A percentile compares a stretch with the other conserved stretches of the same genome.
phyloP scores from a whole-genome alignment of 1,139 yeast genomes.

The Blastobotrys illinoisensis region DNA sequence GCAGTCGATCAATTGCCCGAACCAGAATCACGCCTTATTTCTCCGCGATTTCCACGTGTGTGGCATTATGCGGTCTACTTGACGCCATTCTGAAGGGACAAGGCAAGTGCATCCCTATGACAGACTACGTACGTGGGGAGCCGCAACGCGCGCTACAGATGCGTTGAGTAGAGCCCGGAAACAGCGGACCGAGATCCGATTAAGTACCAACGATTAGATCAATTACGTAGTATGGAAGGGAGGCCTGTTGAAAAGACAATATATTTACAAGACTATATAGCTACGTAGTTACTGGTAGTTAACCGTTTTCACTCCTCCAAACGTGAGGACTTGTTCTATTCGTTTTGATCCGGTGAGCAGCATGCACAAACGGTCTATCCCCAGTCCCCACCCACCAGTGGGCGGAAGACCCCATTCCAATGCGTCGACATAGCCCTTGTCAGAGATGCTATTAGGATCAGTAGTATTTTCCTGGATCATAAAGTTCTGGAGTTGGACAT shows the following conservation, averaged over 20 bases:
- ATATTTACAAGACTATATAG: neutral
- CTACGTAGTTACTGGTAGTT: slow-evolving; percentile 25
- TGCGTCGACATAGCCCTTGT: slow-evolving; percentile 60
- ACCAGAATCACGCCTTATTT: too few relatives aligned
- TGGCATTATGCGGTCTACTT: too few relatives aligned
- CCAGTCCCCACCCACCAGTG: slow-evolving; percentile 97
- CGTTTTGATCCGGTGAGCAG: slow-evolving; percentile 56
- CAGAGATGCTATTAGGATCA: slow-evolving; percentile 61
- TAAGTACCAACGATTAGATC: too few relatives aligned
- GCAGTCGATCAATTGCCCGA: too few relatives aligned
- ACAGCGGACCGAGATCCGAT: too few relatives aligned
- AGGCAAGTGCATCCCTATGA: too few relatives aligned
- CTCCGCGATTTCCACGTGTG: too few relatives aligned
- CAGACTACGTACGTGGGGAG: too few relatives aligned
- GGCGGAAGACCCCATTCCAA: slow-evolving; percentile 97
- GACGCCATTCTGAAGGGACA: too few relatives aligned
- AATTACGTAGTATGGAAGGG: neutral
- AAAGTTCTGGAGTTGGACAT: slow-evolving; percentile 50
- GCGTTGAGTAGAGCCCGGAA: too few relatives aligned
- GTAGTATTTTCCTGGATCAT: slow-evolving; percentile 38
- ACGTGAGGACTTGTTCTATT: slow-evolving; percentile 74
- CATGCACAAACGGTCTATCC: slow-evolving; percentile 86
- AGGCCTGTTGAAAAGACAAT: neutral
- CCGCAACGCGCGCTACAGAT: too few relatives aligned
- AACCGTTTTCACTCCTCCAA: slow-evolving; percentile 78